phyloP scores from a whole-genome alignment of 2,329 filamentous ascomycete genomes.

The Trichoderma hamatum region DNA sequence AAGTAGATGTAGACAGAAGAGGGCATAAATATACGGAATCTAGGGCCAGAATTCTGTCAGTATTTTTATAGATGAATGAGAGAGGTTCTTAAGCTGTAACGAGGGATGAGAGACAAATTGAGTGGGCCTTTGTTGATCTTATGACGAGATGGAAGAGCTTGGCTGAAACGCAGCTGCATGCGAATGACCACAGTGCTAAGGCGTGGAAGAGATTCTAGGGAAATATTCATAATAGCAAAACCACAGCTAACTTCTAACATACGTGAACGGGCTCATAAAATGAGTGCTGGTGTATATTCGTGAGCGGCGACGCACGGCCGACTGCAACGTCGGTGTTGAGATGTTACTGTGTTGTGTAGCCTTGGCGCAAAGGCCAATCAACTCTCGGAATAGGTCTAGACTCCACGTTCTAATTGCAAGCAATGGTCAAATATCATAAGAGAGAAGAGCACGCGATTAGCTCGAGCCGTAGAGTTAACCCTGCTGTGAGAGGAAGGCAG shows the following conservation, averaged over 20 bases:
- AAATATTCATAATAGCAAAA: background rate
- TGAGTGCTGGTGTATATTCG: background rate
- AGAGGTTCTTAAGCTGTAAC: background rate
- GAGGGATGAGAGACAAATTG: constrained; percentile 14
- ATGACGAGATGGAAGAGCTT: constrained; percentile 16
- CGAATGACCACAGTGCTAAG: background rate
- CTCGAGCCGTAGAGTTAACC: background rate
- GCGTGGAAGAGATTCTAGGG: background rate
- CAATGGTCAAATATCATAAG: background rate
- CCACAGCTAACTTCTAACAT: background rate
- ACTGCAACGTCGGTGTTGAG: constrained; percentile 20
- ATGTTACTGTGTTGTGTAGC: constrained; percentile 9
- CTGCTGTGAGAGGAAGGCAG: background rate
- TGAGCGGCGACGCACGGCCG: background rate
- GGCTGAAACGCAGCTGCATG: background rate
- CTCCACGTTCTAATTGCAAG: background rate
- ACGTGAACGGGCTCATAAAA: background rate
- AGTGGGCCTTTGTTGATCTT: constrained; percentile 23
- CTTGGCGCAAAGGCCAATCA: background rate
- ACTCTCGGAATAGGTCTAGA: background rate
- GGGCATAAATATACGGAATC: background rate
- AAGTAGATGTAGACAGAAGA: background rate
- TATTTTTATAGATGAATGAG: constrained; percentile 8
- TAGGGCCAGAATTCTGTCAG: background rate
- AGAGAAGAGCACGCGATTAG: constrained; percentile 1